Evolutionary conservation across 345 rosid species (phyloP).

Genomic region (Stellera chamaejasme): DNA sequence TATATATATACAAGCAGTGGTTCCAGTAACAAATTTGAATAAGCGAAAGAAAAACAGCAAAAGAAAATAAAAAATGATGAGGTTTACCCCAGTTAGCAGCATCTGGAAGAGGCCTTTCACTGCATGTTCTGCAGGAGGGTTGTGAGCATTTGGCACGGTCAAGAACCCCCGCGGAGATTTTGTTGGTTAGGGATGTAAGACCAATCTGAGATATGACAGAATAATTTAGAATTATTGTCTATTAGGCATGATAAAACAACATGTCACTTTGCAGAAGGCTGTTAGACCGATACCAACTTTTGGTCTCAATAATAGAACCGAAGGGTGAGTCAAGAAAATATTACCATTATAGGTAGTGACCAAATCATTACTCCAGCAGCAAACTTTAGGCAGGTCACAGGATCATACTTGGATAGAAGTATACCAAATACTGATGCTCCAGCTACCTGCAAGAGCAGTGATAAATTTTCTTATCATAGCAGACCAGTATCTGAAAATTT

Average conservation of each 20-base stretch:
- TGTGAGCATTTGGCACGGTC: constrained; percentile 64
- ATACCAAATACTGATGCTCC: constrained; percentile 79
- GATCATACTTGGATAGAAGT: constrained; percentile 69
- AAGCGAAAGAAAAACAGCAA: background rate
- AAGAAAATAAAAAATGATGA: background rate
- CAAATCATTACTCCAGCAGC: constrained; percentile 66
- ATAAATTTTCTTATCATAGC: background rate
- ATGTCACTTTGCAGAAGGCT: too few relatives aligned
- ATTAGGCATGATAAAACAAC: too few relatives aligned
- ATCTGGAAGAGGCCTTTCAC: constrained; percentile 23
- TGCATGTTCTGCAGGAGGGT: constrained; percentile 28
- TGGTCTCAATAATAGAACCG: background rate
- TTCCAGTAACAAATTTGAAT: background rate
- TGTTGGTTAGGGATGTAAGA: constrained; percentile 75
- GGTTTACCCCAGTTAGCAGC: constrained; percentile 41
- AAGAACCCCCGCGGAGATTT: constrained; percentile 79
- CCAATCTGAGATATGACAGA: constrained; percentile 36
- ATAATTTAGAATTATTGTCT: background rate
- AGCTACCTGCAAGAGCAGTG: constrained; percentile 48
- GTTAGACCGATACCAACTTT: constrained; percentile 6
- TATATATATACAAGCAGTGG: constrained; percentile 1
- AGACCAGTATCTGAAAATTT: background rate
- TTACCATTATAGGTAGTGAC: constrained; percentile 78
- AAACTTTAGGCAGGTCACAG: constrained; percentile 77
- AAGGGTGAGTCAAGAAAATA: constrained; percentile 11